Evolutionary conservation across 768 basidiomycete species (phyloP).

Genomic region (Pisolithus tinctorius): DNA sequence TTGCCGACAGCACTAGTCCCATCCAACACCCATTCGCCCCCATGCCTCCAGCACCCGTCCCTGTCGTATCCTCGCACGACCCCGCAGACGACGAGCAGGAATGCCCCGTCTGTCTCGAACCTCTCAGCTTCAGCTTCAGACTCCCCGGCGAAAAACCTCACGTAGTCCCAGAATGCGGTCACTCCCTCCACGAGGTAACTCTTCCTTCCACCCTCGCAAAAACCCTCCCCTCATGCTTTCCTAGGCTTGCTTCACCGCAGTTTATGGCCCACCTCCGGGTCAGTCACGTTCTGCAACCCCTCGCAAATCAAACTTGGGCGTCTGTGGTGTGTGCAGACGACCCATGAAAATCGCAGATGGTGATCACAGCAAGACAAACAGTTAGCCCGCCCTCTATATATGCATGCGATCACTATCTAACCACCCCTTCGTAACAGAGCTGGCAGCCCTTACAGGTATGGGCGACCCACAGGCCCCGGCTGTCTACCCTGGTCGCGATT

Average conservation of each 20-base stretch:
- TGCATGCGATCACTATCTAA: constrained; percentile 3
- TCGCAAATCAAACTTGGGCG: constrained; percentile 77
- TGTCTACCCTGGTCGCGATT: constrained; percentile 67
- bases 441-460: constrained; percentile 91
- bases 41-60: constrained; percentile 59
- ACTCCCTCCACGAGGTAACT: constrained; percentile 86
- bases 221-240: background rate
- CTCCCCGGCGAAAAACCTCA: constrained; percentile 96
- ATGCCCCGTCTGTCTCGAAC: constrained; percentile 96
- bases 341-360: constrained; percentile 95
- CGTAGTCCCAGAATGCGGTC: constrained; percentile 95
- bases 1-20: constrained; percentile 30
- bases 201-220: background rate
- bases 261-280: constrained; percentile 82
- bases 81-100: constrained; percentile 73
- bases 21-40: constrained; percentile 46
- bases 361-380: constrained; percentile 78
- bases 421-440: constrained; percentile 46
- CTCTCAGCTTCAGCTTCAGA: constrained; percentile 86
- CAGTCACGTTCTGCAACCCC: constrained; percentile 49
- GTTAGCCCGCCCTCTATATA: constrained; percentile 40
- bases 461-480: constrained; percentile 50
- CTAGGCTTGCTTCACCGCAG: constrained; percentile 93
- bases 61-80: constrained; percentile 65
- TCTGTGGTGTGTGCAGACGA: constrained; percentile 93